Percentiles rank a stretch among this genome's conserved stretches.
Evolutionary conservation across 78 protist species (phyloP).

Genomic region (Dictyostelium brefeldianum): DNA sequence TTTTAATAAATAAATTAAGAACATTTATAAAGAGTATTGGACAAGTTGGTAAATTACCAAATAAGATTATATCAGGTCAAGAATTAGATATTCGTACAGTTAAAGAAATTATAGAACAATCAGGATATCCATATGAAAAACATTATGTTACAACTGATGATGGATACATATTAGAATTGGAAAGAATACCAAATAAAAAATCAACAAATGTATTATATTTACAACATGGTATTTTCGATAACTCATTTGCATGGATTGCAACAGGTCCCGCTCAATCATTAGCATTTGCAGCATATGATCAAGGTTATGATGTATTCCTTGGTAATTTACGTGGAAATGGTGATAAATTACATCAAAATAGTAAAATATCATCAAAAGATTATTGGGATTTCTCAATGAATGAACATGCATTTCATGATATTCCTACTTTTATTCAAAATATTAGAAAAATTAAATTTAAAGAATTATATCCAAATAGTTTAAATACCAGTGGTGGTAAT

Average conservation of each 20-base stretch:
- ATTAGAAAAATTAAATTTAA: constrained; percentile 49
- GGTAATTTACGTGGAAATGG: constrained; percentile 73
- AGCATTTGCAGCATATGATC: constrained; percentile 76
- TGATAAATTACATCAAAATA: constrained; percentile 50
- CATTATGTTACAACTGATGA: constrained; percentile 70
- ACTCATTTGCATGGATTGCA: constrained; percentile 79
- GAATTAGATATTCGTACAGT: constrained; percentile 69
- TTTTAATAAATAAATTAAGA: neutral
- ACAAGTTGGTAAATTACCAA: constrained; percentile 38
- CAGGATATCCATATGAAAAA: constrained; percentile 72
- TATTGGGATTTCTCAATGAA: constrained; percentile 79
- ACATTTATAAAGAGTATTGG: constrained; percentile 13
- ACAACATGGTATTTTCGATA: constrained; percentile 80
- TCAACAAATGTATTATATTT: constrained; percentile 54
- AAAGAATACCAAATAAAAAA: constrained; percentile 63
- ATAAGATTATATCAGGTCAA: constrained; percentile 34
- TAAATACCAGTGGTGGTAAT: neutral
- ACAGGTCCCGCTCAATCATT: constrained; percentile 68
- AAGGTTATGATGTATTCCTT: constrained; percentile 79
- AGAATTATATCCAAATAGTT: constrained; percentile 19
- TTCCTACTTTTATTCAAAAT: constrained; percentile 66
- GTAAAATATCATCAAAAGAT: constrained; percentile 50
- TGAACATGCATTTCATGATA: constrained; percentile 71
- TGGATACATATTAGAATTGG: constrained; percentile 66
- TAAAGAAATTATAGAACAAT: constrained; percentile 65